A percentile compares a stretch with the other conserved stretches of the same genome.
Evolutionary conservation across 1,284 basidiomycete species (phyloP).

Genomic region (Ustilago bromivora): DNA sequence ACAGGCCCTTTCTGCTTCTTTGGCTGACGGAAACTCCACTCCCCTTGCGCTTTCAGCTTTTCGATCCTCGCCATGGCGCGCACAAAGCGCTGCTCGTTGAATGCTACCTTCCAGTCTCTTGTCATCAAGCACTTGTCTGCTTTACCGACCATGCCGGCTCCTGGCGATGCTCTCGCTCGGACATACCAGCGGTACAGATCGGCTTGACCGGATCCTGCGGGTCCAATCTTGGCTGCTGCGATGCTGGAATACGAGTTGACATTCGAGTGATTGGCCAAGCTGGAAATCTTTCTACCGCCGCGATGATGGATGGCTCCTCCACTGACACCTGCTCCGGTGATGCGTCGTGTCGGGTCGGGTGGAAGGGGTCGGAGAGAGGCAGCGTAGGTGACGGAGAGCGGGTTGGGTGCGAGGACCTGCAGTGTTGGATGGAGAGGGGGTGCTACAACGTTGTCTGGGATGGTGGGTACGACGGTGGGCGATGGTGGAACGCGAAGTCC

Average conservation of each 20-base stretch:
- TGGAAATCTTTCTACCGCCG: slow-evolving; percentile 45
- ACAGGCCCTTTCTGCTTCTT: slow-evolving; percentile 90
- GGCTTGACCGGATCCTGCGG: slow-evolving; percentile 56
- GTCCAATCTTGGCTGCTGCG: slow-evolving; percentile 46
- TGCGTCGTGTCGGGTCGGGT: slow-evolving; percentile 63
- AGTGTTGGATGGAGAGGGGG: slow-evolving; percentile 62
- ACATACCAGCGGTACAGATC: slow-evolving; percentile 67
- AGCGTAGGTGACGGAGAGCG: slow-evolving; percentile 67
- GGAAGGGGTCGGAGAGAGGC: slow-evolving; percentile 66
- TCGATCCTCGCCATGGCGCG: slow-evolving; percentile 89
- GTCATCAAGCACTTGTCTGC: slow-evolving; percentile 68
- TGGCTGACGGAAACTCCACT: slow-evolving; percentile 94
- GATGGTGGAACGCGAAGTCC: slow-evolving; percentile 42
- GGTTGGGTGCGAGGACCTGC: slow-evolving; percentile 63
- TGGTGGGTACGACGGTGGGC: slow-evolving; percentile 25
- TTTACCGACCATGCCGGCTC: slow-evolving; percentile 66
- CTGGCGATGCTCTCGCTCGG: slow-evolving; percentile 62
- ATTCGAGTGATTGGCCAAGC: slow-evolving; percentile 30
- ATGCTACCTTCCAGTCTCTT: slow-evolving; percentile 68
- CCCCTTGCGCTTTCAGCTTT: slow-evolving; percentile 80
- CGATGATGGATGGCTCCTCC: slow-evolving; percentile 66
- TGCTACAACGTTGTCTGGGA: slow-evolving; percentile 28
- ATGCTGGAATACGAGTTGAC: slow-evolving; percentile 44
- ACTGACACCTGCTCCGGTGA: slow-evolving; percentile 63
- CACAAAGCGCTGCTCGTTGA: slow-evolving; percentile 70